Evolutionary conservation across 2,329 filamentous ascomycete genomes (phyloP).

Genomic region (Ustulina deusta): DNA sequence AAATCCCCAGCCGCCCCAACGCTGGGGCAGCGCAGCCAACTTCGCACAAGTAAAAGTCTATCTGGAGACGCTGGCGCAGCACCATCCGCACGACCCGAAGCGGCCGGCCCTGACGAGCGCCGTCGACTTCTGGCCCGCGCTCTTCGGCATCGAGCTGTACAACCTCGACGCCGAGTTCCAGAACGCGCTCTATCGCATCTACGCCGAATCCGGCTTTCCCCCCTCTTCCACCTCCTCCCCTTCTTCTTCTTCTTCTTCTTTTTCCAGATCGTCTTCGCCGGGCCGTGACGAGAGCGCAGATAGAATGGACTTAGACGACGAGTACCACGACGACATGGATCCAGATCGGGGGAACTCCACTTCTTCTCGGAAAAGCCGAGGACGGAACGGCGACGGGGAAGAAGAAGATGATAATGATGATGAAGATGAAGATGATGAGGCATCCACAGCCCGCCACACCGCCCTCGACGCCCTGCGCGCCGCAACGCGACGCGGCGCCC

Average conservation of each 20-base stretch:
- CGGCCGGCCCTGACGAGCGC: conserved; percentile 71
- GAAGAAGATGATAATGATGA: conserved; percentile 38
- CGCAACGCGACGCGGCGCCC: conserved; percentile 69
- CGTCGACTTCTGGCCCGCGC: conserved; percentile 82
- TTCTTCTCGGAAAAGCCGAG: no score
- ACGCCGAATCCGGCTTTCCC: conserved; percentile 41
- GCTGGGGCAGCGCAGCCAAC: conserved; percentile 62
- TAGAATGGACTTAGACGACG: conserved; percentile 40
- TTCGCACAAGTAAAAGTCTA: conserved; percentile 66
- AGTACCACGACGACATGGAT: conserved; percentile 34
- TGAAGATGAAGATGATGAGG: conserved; percentile 38
- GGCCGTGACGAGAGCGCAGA: conserved; percentile 30
- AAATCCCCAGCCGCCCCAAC: conserved; percentile 24
- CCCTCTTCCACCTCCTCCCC: conserved; percentile 6
- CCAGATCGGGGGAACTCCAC: conserved; percentile 40
- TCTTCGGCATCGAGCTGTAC: conserved; percentile 86
- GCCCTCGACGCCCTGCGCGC: conserved; percentile 57
- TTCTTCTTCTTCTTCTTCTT: neutral
- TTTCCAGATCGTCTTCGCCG: conserved; percentile 7
- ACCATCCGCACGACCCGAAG: conserved; percentile 76
- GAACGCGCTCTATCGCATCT: conserved; percentile 54
- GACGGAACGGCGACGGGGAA: conserved; percentile 34
- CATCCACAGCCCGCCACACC: conserved; percentile 42
- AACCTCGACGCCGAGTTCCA: conserved; percentile 73
- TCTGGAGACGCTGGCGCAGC: conserved; percentile 81